Conservation (phyloP, 2,329 filamentous ascomycete species). For the Colletotrichum tanaceti region DNA sequence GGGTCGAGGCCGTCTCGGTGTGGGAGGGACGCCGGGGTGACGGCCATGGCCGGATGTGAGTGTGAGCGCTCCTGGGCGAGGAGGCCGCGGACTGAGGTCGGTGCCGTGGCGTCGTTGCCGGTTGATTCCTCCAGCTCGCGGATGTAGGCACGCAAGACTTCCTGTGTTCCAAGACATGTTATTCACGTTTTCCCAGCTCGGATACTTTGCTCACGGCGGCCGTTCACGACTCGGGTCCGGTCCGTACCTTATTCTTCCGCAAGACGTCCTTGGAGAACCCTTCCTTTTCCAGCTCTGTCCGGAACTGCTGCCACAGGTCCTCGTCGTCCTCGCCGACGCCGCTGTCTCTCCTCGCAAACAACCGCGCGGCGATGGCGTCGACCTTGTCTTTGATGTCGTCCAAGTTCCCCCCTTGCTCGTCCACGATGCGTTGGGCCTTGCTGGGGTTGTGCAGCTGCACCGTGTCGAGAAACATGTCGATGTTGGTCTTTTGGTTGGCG, state of each 20-base stretch:
- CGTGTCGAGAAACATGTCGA: slow-evolving; percentile 68
- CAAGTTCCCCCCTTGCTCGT: slow-evolving; percentile 56
- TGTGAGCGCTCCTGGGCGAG: slow-evolving; percentile 56
- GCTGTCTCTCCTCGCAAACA: slow-evolving; percentile 57
- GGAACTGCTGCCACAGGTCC: slow-evolving; percentile 68
- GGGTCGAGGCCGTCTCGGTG: slow-evolving; percentile 44
- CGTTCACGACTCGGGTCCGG: too few relatives aligned
- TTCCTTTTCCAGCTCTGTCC: slow-evolving; percentile 66
- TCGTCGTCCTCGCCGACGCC: slow-evolving; percentile 59
- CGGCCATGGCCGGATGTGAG: slow-evolving; percentile 33
- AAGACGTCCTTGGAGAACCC: slow-evolving; percentile 68
- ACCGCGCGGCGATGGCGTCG: slow-evolving; percentile 64
- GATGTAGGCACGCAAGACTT: slow-evolving; percentile 70
- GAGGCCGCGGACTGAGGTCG: slow-evolving; percentile 64
- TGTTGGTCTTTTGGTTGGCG: slow-evolving; percentile 62
- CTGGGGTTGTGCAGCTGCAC: slow-evolving; percentile 64
- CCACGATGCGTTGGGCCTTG: slow-evolving; percentile 50
- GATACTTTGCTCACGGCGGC: slow-evolving; percentile 1
- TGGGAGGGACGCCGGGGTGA: slow-evolving; percentile 21
- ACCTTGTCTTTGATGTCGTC: slow-evolving; percentile 71
- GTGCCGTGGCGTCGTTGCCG: slow-evolving; percentile 55
- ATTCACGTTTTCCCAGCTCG: slow-evolving; percentile 27
- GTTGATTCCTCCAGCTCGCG: slow-evolving; percentile 66
- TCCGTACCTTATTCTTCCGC: slow-evolving; percentile 67
- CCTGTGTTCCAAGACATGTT: slow-evolving; percentile 52